Evolutionary conservation across 1,284 basidiomycete species (phyloP).

Genomic region (Coniferiporia weirii): DNA sequence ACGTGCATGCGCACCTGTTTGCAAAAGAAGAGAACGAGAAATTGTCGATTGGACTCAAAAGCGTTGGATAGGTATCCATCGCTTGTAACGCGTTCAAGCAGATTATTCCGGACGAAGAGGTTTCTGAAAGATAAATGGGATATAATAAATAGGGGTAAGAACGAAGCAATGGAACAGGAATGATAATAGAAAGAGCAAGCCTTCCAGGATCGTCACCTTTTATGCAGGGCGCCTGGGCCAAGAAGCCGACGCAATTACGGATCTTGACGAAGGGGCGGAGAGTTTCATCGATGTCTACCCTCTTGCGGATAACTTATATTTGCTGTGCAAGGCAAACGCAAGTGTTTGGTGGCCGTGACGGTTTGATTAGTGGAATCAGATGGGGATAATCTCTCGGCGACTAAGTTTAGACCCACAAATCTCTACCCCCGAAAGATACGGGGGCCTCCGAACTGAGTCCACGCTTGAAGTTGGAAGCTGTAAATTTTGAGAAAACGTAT

Average conservation of each 20-base stretch:
- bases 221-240: slow-evolving; percentile 4
- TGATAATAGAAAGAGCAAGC: slow-evolving; percentile 1
- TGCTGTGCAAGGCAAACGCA: slow-evolving; percentile 8
- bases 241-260: neutral
- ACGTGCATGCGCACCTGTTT: neutral
- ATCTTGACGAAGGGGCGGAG: neutral
- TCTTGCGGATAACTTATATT: slow-evolving; percentile 1
- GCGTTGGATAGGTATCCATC: slow-evolving; percentile 13
- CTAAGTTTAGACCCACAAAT: too few relatives aligned
- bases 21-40: slow-evolving; percentile 15
- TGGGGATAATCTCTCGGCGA: neutral
- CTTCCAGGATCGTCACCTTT: neutral
- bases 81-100: neutral
- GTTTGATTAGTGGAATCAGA: slow-evolving; percentile 1
- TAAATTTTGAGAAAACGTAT: too few relatives aligned
- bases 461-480: too few relatives aligned
- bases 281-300: slow-evolving; percentile 3
- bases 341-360: neutral
- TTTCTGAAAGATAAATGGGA: neutral
- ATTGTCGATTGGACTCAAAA: slow-evolving; percentile 18
- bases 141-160: slow-evolving; percentile 3
- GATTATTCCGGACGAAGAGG: neutral
- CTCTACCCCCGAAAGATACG: too few relatives aligned
- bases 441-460: too few relatives aligned
- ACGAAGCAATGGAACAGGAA: neutral